These are phyloP conservation scores for Periglandula ipomoeae DNA, from an alignment of 2,329 filamentous ascomycete genomes.

Conservation along the genomic window DNA sequence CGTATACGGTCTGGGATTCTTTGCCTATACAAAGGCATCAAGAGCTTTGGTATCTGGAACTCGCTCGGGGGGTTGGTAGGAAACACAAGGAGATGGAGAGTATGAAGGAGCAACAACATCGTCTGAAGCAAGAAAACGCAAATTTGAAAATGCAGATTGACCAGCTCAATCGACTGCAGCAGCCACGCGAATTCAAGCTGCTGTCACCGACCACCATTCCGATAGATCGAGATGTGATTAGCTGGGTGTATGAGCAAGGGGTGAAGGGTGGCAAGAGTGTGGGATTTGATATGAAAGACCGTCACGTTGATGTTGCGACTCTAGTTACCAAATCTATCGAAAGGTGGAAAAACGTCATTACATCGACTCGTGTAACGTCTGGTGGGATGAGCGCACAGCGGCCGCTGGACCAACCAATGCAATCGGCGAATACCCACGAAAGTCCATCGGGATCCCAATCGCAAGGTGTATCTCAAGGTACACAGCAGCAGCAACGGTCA, in stretches of 20 bases:
- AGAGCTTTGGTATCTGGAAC: conserved; percentile 52
- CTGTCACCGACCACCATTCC: conserved; percentile 42
- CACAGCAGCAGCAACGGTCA: conserved; percentile 6
- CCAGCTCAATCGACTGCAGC: conserved; percentile 48
- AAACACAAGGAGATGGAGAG: conserved; percentile 46
- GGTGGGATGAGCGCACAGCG: conserved; percentile 41
- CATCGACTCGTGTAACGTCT: conserved; percentile 35
- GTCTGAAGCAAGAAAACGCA: conserved; percentile 45
- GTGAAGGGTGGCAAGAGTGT: conserved; percentile 29
- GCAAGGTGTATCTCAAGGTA: conserved; percentile 15
- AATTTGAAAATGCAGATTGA: conserved; percentile 51
- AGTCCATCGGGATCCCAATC: conserved; percentile 15
- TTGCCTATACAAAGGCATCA: conserved; percentile 47
- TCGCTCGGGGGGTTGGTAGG: conserved; percentile 49
- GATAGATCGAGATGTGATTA: conserved; percentile 39
- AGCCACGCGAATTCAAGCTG: conserved; percentile 50
- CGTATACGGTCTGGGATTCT: conserved; percentile 67
- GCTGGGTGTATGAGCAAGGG: conserved; percentile 36
- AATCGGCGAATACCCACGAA: conserved; percentile 12
- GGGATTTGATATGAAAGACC: conserved; percentile 41
- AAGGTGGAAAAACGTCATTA: conserved; percentile 53
- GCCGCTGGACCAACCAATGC: conserved; percentile 30
- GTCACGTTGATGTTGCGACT: conserved; percentile 41
- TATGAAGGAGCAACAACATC: conserved; percentile 40
- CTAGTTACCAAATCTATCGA: conserved; percentile 47